Conservation (phyloP, 2,329 filamentous ascomycete genomes). For the Fusarium sulawesiense region DNA sequence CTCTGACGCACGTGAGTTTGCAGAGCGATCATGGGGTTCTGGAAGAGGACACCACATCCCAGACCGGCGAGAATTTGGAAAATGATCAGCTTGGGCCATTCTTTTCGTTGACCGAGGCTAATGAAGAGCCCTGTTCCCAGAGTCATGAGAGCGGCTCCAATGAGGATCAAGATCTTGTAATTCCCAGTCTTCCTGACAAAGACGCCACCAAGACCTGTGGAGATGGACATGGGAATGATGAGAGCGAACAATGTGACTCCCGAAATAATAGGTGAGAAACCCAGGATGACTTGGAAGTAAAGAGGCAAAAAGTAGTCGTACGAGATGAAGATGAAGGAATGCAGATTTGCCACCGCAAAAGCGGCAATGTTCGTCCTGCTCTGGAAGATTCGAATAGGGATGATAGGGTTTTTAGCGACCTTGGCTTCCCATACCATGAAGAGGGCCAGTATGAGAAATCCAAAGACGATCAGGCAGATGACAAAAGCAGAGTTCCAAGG, state of each 20-base stretch:
- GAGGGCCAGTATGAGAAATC: conserved; percentile 68
- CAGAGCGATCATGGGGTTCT: conserved; percentile 75
- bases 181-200: conserved; percentile 71
- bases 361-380: conserved; percentile 73
- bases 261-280: conserved; percentile 74
- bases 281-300: conserved; percentile 82
- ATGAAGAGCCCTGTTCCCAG: conserved; percentile 74
- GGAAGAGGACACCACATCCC: conserved; percentile 75
- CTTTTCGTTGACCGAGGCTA: conserved; percentile 63
- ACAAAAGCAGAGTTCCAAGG: conserved; percentile 81
- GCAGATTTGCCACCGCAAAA: conserved; percentile 74
- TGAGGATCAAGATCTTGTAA: conserved; percentile 69
- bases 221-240: conserved; percentile 72
- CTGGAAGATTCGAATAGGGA: conserved; percentile 78
- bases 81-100: conserved; percentile 66
- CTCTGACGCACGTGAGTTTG: conserved; percentile 70
- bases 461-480: conserved; percentile 81
- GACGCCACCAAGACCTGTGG: conserved; percentile 67
- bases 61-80: conserved; percentile 72
- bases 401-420: conserved; percentile 79
- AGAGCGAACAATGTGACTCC: conserved; percentile 81
- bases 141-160: conserved; percentile 67
- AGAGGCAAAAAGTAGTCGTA: conserved; percentile 83
- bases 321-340: conserved; percentile 81
- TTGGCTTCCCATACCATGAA: conserved; percentile 80